Conservation (phyloP, 768 basidiomycete species). For the Mycena crocata region DNA sequence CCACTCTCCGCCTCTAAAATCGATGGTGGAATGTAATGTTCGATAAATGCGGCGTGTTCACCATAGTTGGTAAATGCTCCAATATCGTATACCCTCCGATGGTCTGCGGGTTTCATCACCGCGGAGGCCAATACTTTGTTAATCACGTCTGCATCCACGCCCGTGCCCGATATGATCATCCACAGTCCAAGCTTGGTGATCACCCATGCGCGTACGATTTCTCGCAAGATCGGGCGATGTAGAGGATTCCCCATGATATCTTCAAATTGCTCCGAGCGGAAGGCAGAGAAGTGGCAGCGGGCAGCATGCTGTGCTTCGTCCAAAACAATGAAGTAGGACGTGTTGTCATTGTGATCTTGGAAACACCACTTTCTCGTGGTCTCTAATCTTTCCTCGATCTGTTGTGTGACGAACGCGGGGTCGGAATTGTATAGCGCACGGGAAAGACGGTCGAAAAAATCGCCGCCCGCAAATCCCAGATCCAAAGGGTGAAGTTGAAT, state of each 20-base stretch:
- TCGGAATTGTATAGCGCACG: neutral
- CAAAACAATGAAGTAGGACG: neutral
- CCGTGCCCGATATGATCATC: neutral
- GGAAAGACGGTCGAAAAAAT: neutral
- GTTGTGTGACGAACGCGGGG: neutral
- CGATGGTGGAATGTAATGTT: neutral
- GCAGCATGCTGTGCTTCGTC: neutral
- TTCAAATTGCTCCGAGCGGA: neutral
- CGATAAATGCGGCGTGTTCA: neutral
- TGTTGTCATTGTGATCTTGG: neutral
- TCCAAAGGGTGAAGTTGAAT: neutral
- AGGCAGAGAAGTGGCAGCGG: neutral
- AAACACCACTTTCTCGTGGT: neutral
- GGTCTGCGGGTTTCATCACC: neutral
- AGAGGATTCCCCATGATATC: neutral
- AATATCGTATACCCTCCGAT: neutral
- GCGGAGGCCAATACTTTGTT: neutral
- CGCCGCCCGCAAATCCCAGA: neutral
- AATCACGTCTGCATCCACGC: neutral
- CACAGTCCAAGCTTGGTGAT: neutral
- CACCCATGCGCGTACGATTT: slow-evolving; percentile 1
- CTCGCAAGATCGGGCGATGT: neutral
- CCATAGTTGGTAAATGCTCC: neutral
- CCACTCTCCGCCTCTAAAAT: neutral
- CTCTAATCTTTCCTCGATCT: neutral